Evolutionary conservation across 225 moss, liverwort and hornwort genomes (phyloP).

Genomic region (Polytrichum formosum): DNA sequence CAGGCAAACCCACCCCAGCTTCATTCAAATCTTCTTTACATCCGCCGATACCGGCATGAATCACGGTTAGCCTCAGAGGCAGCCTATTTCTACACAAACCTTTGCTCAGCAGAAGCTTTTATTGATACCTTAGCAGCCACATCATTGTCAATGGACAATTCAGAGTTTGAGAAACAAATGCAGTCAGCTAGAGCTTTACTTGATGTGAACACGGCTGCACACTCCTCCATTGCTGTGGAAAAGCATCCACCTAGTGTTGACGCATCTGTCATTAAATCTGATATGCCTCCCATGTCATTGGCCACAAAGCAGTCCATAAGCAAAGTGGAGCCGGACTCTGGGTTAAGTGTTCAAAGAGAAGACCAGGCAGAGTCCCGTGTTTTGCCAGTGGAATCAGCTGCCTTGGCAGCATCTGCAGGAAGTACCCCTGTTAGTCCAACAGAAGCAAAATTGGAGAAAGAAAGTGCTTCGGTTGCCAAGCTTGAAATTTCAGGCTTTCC

Average conservation of each 20-base stretch:
- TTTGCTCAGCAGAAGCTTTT: slow-evolving; percentile 90
- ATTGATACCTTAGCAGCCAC: slow-evolving; percentile 66
- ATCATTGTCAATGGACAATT: slow-evolving; percentile 81
- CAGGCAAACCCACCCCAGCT: slow-evolving; percentile 99
- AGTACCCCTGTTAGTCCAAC: slow-evolving; percentile 28
- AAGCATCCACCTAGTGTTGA: slow-evolving; percentile 27
- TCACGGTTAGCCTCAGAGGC: slow-evolving; percentile 87
- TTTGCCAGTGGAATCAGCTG: slow-evolving; percentile 34
- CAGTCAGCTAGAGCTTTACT: slow-evolving; percentile 63
- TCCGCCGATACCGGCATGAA: slow-evolving; percentile 83
- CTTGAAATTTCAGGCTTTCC: slow-evolving; percentile 63
- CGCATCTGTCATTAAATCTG: slow-evolving; percentile 28
- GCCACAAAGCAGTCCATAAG: slow-evolving; percentile 29
- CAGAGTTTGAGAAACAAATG: slow-evolving; percentile 84
- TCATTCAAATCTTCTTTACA: slow-evolving; percentile 95
- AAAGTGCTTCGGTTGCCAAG: slow-evolving; percentile 39
- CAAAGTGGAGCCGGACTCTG: slow-evolving; percentile 35
- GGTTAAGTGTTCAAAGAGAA: slow-evolving; percentile 37
- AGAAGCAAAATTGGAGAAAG: slow-evolving; percentile 21
- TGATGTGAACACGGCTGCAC: slow-evolving; percentile 45
- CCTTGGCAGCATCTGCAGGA: slow-evolving; percentile 26
- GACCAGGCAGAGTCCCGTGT: slow-evolving; percentile 44
- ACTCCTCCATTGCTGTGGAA: slow-evolving; percentile 26
- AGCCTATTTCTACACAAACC: slow-evolving; percentile 93
- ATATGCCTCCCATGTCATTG: slow-evolving; percentile 26